Evolutionary conservation across 257 asterid genomes (phyloP).

Genomic region (Schizonepeta tenuifolia): DNA sequence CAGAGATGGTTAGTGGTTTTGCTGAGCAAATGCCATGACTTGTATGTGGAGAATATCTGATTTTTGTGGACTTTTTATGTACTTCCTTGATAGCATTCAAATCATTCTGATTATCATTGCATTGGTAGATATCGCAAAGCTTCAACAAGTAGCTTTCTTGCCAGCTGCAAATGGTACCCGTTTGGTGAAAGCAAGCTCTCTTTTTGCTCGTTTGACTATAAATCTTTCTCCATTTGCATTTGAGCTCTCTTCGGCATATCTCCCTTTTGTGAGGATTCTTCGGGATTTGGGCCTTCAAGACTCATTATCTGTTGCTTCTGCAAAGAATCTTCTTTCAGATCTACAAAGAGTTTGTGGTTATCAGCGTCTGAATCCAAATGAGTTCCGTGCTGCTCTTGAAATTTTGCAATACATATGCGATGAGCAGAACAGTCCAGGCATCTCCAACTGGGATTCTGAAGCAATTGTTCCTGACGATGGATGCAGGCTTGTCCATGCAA

Average conservation of each 20-base stretch:
- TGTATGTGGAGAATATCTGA: constrained; percentile 23
- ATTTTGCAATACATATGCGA: constrained; percentile 70
- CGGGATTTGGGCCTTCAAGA: constrained; percentile 88
- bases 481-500: constrained; percentile 89
- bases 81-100: constrained; percentile 33
- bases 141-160: constrained; percentile 84
- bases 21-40: constrained; percentile 16
- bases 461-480: constrained; percentile 94
- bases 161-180: constrained; percentile 99
- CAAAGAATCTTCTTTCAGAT: constrained; percentile 77
- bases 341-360: constrained; percentile 89
- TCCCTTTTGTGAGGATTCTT: constrained; percentile 81
- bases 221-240: constrained; percentile 94
- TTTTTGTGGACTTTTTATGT: constrained; percentile 9
- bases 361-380: constrained; percentile 92
- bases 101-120: constrained; percentile 28
- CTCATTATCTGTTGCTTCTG: constrained; percentile 67
- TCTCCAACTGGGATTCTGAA: constrained; percentile 67
- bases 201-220: constrained; percentile 80
- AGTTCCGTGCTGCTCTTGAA: constrained; percentile 87
- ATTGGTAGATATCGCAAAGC: constrained; percentile 60
- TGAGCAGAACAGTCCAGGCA: constrained; percentile 51
- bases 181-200: constrained; percentile 84
- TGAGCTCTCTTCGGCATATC: constrained; percentile 84
- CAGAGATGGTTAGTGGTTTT: not conserved